phyloP scores from a whole-genome alignment of 2,329 filamentous ascomycete genomes.

The Orbilia blumenaviensis region DNA sequence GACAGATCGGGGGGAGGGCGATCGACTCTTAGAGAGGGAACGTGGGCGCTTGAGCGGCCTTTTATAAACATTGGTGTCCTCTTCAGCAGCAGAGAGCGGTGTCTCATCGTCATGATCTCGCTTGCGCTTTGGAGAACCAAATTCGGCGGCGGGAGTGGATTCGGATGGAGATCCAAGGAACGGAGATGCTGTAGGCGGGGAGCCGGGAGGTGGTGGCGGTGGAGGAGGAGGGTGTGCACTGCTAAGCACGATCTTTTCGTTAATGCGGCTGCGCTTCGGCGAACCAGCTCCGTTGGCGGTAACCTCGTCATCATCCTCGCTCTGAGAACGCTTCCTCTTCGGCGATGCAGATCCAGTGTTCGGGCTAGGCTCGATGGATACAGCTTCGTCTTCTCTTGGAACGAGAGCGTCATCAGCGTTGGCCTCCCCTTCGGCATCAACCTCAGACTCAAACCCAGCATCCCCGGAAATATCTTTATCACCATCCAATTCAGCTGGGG shows the following conservation, averaged over 20 bases:
- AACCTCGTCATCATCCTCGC: slow-evolving; percentile 12
- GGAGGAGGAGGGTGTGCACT: slow-evolving; percentile 42
- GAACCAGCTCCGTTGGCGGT: slow-evolving; percentile 10
- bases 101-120: slow-evolving; percentile 3
- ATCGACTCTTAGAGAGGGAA: slow-evolving; percentile 33
- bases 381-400: slow-evolving; percentile 7
- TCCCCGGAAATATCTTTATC: background rate
- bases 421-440: background rate
- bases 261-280: slow-evolving; percentile 49
- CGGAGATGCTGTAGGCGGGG: slow-evolving; percentile 4
- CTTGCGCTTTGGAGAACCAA: slow-evolving; percentile 28
- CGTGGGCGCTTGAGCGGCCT: slow-evolving; percentile 41
- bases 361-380: slow-evolving; percentile 32
- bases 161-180: background rate
- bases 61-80: background rate
- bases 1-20: slow-evolving; percentile 28
- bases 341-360: slow-evolving; percentile 27
- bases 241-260: slow-evolving; percentile 44
- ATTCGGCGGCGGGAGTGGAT: slow-evolving; percentile 6
- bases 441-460: background rate
- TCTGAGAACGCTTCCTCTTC: slow-evolving; percentile 37
- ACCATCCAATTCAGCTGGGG: background rate
- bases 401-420: background rate
- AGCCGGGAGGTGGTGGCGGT: slow-evolving; percentile 19
- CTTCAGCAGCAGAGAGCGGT: background rate